Evolutionary conservation across 805 yeast species (phyloP).

Genomic region (Isabelozyma rhagii): DNA sequence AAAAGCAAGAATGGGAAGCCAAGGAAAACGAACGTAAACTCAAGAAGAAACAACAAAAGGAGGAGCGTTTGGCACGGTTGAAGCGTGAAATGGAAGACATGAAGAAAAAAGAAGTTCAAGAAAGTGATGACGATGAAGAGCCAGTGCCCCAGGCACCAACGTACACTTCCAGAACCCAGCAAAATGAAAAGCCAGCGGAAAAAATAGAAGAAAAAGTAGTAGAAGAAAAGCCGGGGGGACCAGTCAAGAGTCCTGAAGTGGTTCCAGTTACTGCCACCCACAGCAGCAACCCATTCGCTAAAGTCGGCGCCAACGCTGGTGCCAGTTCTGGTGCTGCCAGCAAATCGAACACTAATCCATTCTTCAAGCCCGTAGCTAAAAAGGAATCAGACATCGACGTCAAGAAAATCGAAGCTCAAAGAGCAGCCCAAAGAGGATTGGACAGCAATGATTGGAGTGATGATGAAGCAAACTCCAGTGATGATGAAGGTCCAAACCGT

Average conservation of each 20-base stretch:
- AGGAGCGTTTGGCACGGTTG: constrained; percentile 55
- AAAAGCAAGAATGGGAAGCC: constrained; percentile 42
- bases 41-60: constrained; percentile 57
- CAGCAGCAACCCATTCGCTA: constrained; percentile 52
- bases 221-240: constrained; percentile 1
- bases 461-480: constrained; percentile 38
- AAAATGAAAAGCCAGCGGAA: background rate
- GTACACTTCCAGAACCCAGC: constrained; percentile 12
- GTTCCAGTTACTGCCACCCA: constrained; percentile 18
- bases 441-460: constrained; percentile 49
- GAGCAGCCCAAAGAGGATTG: constrained; percentile 66
- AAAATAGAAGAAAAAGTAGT: constrained; percentile 1
- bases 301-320: constrained; percentile 13
- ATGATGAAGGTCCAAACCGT: constrained; percentile 46
- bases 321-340: constrained; percentile 9
- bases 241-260: constrained; percentile 6
- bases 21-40: constrained; percentile 40
- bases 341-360: constrained; percentile 45
- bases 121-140: constrained; percentile 32
- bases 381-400: constrained; percentile 43
- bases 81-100: constrained; percentile 59
- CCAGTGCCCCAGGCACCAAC: constrained; percentile 19
- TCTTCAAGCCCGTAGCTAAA: constrained; percentile 46
- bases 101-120: constrained; percentile 25
- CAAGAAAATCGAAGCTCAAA: constrained; percentile 62